Evolutionary conservation across 1,139 yeast genomes (phyloP), one percentile per base, ranked within the genome.

Genomic region (Kodamaea fungicola): DNA sequence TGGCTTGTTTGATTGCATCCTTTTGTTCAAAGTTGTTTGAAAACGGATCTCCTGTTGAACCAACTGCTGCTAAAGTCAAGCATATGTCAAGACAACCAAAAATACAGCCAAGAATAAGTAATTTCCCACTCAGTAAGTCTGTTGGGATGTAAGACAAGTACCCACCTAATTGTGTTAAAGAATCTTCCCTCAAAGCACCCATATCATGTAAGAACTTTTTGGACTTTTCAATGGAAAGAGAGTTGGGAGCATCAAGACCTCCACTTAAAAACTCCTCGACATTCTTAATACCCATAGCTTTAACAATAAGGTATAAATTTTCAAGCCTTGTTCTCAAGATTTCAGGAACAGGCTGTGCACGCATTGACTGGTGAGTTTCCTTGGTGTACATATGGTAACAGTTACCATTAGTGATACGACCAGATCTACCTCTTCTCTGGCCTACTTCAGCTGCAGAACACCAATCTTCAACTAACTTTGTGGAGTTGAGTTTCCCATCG

Each of bases 391-490:
- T 58, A 53, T 86, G 90, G 61, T 80, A 92, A 45, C 97, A 89
- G 8, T 68, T 67, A 42, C 98, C 98, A 23, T 71, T 71, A 22
- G 82, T 76, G 10, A 90, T 89, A 75, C 98, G 92, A 45, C 98
- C 98, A n/a, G 97, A 94, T 69, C 98, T 86, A 56, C 98, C 98
- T 55, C 96, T 72, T 62, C 98, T 76, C 60, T 92, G 98, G 30
- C 80, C 77, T n/a, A 83, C 82, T 53, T 95, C 96, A 0, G 97
- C 97, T 46, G 76, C 76, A 0, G 97, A 90, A 26, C 90, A 88
- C 89, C 96, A 90, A 3, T 75, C 71, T 53, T 90, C 97, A 3
- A 81, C 70, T 31, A 92, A 69, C 42, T 76, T 77, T 0, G 95
- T 82, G 3, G 89, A 74, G 47, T 85, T 83, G 10, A 80, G 67